Evolutionary conservation across 768 basidiomycete genomes (phyloP), one percentile per base, ranked within the genome.

Genomic region (Nevesoporus exiguus): DNA sequence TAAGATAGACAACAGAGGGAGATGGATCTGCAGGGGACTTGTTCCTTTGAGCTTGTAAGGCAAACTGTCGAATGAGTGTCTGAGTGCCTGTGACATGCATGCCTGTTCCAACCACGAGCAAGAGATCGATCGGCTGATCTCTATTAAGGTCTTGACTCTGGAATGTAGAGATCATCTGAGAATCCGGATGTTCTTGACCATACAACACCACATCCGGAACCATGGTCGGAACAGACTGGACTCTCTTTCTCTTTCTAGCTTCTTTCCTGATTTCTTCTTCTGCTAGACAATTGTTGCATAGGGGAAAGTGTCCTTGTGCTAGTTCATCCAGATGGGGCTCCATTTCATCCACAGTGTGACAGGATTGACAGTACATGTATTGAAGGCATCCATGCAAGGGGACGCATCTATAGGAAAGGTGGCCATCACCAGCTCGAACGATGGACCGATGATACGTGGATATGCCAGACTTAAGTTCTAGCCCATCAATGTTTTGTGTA

Each of bases 71-170:
- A 17, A 49, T 40, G 2, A 61, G 43, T 42, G 47, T 55, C 36
- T 51, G 60, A 22, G 57, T 61, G 45, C 54, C 60, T 8, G 53
- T 29, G 4, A 61, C 45, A 27, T 59, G 48, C 51, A 61, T 61
- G 2, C 60, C 54, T 1, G 45, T 61, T 49, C 60, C 48, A 0
- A 61, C 57, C 25, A 61, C 48, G 0, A 59, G 7, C 7, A 59
- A 25, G 3, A 59, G 48, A 48, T 61, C 57, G 17, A 59, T 21
- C 0, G 0, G 15, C 1, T 5, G 24, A 7, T 3, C 3, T 19
- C 13, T 19, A 24, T 29, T 52, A 3, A 59, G 48, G 13, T 61
- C 57, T 40, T 50, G 15, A 0, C 11, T 31, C 34, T 58, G 29
- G 34, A 51, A 56, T 25, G 59, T 51, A 0, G 6, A 7, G 5